phyloP scores from a whole-genome alignment of 2,329 filamentous ascomycete genomes.

The Daldinia sp. region DNA sequence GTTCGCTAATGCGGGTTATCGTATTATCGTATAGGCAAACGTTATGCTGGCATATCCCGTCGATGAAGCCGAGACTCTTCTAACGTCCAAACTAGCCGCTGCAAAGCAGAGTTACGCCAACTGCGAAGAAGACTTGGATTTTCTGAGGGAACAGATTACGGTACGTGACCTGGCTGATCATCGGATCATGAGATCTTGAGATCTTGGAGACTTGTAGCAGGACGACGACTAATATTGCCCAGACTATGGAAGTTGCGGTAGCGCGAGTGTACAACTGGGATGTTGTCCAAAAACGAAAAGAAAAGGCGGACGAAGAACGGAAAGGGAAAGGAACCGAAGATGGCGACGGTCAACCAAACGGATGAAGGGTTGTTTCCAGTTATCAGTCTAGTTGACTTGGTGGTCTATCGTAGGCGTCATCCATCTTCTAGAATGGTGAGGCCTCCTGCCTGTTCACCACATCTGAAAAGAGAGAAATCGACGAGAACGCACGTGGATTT shows the following conservation, averaged over 20 bases:
- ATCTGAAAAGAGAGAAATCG: background rate
- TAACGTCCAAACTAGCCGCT: conserved; percentile 78
- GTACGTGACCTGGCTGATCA: conserved; percentile 58
- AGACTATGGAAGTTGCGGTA: conserved; percentile 96
- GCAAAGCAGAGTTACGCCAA: conserved; percentile 84
- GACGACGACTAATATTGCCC: conserved; percentile 11
- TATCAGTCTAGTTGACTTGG: background rate
- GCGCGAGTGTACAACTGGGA: conserved; percentile 99
- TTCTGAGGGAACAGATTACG: conserved; percentile 94
- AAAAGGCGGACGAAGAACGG: conserved; percentile 72
- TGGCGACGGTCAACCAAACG: conserved; percentile 50
- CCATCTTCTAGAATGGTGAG: background rate
- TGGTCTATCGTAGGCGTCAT: background rate
- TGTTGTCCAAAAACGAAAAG: conserved; percentile 92
- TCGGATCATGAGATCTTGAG: no score
- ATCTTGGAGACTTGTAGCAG: background rate
- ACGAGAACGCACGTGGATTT: conserved; percentile 7
- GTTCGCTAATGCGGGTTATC: conserved; percentile 5
- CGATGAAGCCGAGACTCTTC: conserved; percentile 81
- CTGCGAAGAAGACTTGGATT: conserved; percentile 96
- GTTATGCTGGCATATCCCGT: conserved; percentile 97
- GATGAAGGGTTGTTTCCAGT: conserved; percentile 30
- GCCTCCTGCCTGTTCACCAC: background rate
- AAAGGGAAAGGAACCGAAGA: conserved; percentile 52
- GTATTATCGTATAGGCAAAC: conserved; percentile 73